Evolutionary conservation across 192 early-diverging fungal genomes (phyloP), one percentile per base, ranked within the genome.

Genomic region (Backusella tuberculispora): DNA sequence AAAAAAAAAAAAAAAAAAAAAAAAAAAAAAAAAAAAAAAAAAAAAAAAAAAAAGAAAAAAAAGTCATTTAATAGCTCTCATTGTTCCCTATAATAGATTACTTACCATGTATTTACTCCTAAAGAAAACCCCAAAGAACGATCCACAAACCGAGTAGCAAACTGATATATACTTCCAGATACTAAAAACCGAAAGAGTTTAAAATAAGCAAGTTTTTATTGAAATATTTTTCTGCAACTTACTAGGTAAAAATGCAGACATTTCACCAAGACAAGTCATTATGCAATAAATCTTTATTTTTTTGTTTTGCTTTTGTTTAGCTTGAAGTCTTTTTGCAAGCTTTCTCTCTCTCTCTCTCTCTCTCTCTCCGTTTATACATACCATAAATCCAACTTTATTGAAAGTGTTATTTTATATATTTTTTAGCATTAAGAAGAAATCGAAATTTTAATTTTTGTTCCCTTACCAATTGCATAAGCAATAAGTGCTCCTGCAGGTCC

Each of bases 241-340:
- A 41, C 48, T 86, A 4, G 95, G 92, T 48, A 97, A 88, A 48
- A 88, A 89, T 0, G 95, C 88, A 2, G 92, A 86, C 89, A 97
- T 91, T 78, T 97, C 95, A 75, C 92, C 94, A 73, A 97, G 86
- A 72, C 89, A 91, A 12, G 90, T 94, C 80, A 92, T 87, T 38
- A 93, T 83, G 44, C 90, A 93, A 64, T 86, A 93, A 6, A 91
- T 88, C 87, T 71, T 37, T 38, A 10, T 24, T 9, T 24, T 24
- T 44, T 53, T 29, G 5, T 50, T 50, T 19, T 8, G 8, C 48
- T 50, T 2, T 50, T 19, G 17, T 19, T 50, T n/a, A n/a, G n/a
- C n/a, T n/a, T n/a, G n/a, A n/a, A n/a, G n/a, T n/a, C n/a, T n/a
- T n/a, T n/a, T n/a, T n/a, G n/a, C n/a, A n/a, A n/a, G n/a, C n/a